These are phyloP conservation scores for Russula ochroleuca DNA, from an alignment of 768 basidiomycete species.

Conservation along the genomic window DNA sequence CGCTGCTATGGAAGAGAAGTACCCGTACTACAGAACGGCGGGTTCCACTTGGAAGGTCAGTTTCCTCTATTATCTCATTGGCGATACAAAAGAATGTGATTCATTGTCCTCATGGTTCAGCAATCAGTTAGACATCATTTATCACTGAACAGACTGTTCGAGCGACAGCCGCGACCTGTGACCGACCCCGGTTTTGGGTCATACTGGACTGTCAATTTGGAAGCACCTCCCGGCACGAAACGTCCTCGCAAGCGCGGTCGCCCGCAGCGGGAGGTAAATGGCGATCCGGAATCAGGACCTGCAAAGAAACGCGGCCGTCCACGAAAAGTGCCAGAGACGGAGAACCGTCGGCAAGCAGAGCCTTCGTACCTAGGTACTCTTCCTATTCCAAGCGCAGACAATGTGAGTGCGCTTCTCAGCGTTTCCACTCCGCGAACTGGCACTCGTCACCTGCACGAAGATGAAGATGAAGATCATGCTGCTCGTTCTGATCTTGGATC, in stretches of 20 bases:
- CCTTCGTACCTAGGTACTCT: slow-evolving; percentile 17
- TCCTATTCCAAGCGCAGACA: slow-evolving; percentile 13
- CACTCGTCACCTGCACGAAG: slow-evolving; percentile 29
- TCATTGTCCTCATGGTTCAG: slow-evolving; percentile 36
- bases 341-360: slow-evolving; percentile 11
- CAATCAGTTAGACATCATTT: slow-evolving; percentile 87
- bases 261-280: slow-evolving; percentile 44
- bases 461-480: slow-evolving; percentile 38
- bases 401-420: slow-evolving; percentile 8
- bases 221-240: slow-evolving; percentile 83
- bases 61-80: slow-evolving; percentile 5
- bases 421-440: slow-evolving; percentile 32
- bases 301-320: slow-evolving; percentile 29
- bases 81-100: background rate
- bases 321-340: slow-evolving; percentile 19
- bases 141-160: slow-evolving; percentile 76
- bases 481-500: slow-evolving; percentile 31
- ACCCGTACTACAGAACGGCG: slow-evolving; percentile 73
- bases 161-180: slow-evolving; percentile 74
- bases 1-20: slow-evolving; percentile 82
- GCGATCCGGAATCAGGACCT: slow-evolving; percentile 20
- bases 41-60: slow-evolving; percentile 82
- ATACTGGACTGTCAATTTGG: slow-evolving; percentile 85
- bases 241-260: slow-evolving; percentile 77
- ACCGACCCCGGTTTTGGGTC: slow-evolving; percentile 85